Base-by-base conservation (phyloP, 75 land plant genomes). In the Chamaecyparis obtusa region DNA sequence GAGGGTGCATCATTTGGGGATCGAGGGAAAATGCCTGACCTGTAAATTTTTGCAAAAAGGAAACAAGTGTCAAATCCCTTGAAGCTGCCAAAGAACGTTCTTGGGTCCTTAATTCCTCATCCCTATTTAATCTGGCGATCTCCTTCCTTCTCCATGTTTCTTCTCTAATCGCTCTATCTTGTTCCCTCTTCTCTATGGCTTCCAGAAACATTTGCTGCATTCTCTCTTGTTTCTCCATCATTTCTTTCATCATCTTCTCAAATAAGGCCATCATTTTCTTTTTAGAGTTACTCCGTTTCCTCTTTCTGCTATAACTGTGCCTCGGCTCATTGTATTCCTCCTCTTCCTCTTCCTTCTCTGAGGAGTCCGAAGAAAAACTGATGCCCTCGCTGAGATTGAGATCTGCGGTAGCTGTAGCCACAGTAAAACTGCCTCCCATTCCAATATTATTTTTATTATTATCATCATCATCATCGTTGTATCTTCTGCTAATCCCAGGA, bases 201-300 rank as follows among this genome's bases (percentile, higher is more conserved):
- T 92, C 92, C 15, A 92, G 43, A 51, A 92, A 91, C 88, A 86
- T 90, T 77, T 85, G 87, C 74, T 92, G 93, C 93, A 92, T 90
- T 17, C 79, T 69, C 79, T 92, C 93, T 81, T 92, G 93, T 78
- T 88, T 90, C 16, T 92, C 93, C 27, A 88, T 86, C 44, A 92
- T 76, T 85, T 56, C 86, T 89, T 90, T 85, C 80, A 92, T 49
- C 88, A 92, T 49, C 43, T 84, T 43, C 87, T 92, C 93, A 37
- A 92, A 72, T 48, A 83, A 83, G 24, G 85, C 85, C 85, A 88
- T 46, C 89, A 87, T 90, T 51, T 51, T 51, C 55, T 14, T 51
- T 14, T 51, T 51, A 57, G 85, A 83, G 55, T 51, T 51, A 6
- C 86, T 14, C 16, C 85, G 43, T 51, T 80, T 86, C 15, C 87